Evolutionary conservation across 2,329 filamentous ascomycete species (phyloP), one percentile per base, ranked within the genome.

Genomic region (Diaporthe citrichinensis): DNA sequence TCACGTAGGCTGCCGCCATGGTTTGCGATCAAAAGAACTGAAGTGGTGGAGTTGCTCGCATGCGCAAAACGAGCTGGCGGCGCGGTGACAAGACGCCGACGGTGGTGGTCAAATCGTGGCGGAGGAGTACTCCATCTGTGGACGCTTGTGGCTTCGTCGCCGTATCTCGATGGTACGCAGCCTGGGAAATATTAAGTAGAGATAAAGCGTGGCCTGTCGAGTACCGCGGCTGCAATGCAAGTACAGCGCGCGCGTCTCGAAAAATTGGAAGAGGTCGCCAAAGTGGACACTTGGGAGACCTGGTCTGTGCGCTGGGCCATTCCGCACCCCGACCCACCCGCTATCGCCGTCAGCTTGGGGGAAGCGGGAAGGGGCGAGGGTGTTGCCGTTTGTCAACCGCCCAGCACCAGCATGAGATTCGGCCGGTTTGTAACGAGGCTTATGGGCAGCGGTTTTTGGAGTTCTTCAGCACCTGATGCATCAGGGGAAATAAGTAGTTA

Each of bases 1-100:
- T 75, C 62, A 77, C 76, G 69, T 77, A 77, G 71, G 72, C 74
- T 25, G 76, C 76, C 25, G 75, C 73, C 78, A 78, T 77, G 76
- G 77, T 79, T 68, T 78, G 79, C 61, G 71, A 69, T 57, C 46
- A 61, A 46, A 57, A 44, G 39, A 31, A 57, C 28, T 51, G 44
- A 46, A 23, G 17, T 62, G 12, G 61, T 53, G n/a, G 28, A 67
- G 55, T 58, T 65, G 72, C 49, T 75, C 46, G 69, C 55, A 55
- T 69, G 73, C 39, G 75, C 75, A 55, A 58, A 53, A 46, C 58
- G 14, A 39, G 58, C 61, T 75, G 73, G 61, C 75, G 76, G 69
- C 76, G 61, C 73, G 41, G 58, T 46, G 62, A 51, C 61, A 23
- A 59, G 49, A 49, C 53, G 73, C 72, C 65, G 68, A 73, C 72